Evolutionary conservation across 352 stramenopile genomes (phyloP).

Genomic region (Globisporangium cystogenes): DNA sequence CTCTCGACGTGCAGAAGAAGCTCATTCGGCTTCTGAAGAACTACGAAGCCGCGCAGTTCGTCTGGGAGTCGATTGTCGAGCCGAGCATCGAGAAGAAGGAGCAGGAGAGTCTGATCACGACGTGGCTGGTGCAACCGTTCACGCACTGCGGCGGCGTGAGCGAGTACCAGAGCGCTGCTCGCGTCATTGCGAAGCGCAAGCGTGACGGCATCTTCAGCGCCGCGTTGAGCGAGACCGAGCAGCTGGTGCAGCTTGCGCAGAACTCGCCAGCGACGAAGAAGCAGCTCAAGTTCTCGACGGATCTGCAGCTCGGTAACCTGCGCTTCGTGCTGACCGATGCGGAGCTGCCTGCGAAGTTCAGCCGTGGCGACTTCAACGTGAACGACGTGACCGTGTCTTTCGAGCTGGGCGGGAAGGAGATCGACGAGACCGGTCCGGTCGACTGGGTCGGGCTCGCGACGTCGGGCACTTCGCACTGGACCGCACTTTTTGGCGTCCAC

Average conservation of each 20-base stretch:
- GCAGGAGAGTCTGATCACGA: constrained; percentile 27
- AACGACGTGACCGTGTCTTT: constrained; percentile 56
- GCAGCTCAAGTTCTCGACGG: constrained; percentile 41
- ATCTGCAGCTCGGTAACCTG: constrained; percentile 62
- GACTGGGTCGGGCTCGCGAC: constrained; percentile 50
- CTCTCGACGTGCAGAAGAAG: constrained; percentile 67
- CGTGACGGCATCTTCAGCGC: constrained; percentile 57
- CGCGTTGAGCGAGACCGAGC: constrained; percentile 42
- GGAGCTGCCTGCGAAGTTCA: constrained; percentile 44
- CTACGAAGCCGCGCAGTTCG: constrained; percentile 56
- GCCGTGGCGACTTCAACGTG: constrained; percentile 60
- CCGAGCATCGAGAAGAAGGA: constrained; percentile 32
- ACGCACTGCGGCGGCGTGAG: constrained; percentile 63
- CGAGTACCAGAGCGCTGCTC: constrained; percentile 62
- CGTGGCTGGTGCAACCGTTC: constrained; percentile 58
- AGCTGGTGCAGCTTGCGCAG: constrained; percentile 44
- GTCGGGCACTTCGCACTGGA: constrained; percentile 55
- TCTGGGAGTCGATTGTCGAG: constrained; percentile 53
- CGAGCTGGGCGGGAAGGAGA: constrained; percentile 40
- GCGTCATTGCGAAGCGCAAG: constrained; percentile 62
- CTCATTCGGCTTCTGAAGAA: constrained; percentile 64
- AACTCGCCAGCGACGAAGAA: constrained; percentile 42
- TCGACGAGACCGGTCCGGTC: constrained; percentile 41
- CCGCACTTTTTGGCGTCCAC: constrained; percentile 53
- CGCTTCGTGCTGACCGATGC: constrained; percentile 55